These are phyloP conservation scores for Aquilaria sinensis DNA, from an alignment of 345 rosid genomes.

Conservation along the genomic window DNA sequence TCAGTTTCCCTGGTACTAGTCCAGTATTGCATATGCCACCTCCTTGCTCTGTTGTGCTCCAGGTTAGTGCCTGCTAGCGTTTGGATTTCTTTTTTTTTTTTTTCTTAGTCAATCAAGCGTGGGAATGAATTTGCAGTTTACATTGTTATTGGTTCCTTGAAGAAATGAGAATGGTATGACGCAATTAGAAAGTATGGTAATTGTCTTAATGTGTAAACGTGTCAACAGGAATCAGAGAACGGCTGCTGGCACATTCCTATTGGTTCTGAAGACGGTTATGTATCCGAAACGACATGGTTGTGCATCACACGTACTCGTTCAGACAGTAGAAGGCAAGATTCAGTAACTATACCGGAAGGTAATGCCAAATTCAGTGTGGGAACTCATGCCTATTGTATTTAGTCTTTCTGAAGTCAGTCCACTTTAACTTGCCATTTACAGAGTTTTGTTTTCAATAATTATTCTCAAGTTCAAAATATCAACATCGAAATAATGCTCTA, in stretches of 20 bases:
- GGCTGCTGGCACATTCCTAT: slow-evolving; percentile 77
- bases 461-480: not conserved
- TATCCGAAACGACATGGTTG: slow-evolving; percentile 42
- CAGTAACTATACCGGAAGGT: slow-evolving; percentile 34
- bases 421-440: not conserved
- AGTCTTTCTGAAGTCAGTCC: not conserved
- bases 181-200: not conserved
- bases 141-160: not conserved
- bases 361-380: slow-evolving; percentile 1
- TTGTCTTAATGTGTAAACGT: slow-evolving; percentile 1
- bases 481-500: not conserved
- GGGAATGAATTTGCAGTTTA: not conserved
- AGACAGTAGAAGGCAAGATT: slow-evolving; percentile 7
- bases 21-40: slow-evolving; percentile 60
- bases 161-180: not conserved
- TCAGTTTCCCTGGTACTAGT: slow-evolving; percentile 45
- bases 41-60: slow-evolving; percentile 52
- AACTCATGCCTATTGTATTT: not conserved
- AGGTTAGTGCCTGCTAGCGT: slow-evolving; percentile 26
- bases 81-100: not conserved
- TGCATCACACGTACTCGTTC: slow-evolving; percentile 41
- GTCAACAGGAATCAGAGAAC: slow-evolving; percentile 56
- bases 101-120: not conserved
- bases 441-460: not conserved
- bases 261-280: slow-evolving; percentile 28